Conservation (phyloP, 768 basidiomycete species). For the Suillus discolor region DNA sequence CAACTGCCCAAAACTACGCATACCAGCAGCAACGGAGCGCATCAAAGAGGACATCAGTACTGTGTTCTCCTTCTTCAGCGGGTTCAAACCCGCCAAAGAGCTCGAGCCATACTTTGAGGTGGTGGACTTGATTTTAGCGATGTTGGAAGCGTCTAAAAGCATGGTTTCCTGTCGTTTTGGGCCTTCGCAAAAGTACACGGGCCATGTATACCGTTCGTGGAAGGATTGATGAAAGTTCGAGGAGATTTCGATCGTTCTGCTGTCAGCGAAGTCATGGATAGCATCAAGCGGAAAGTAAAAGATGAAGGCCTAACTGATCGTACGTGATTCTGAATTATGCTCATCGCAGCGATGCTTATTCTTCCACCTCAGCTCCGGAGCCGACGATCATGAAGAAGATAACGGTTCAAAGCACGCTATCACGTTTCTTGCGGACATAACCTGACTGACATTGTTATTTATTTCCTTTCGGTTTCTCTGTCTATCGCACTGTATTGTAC, state of each 20-base stretch:
- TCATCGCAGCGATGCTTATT: not conserved
- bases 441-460: not conserved
- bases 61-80: slow-evolving; percentile 79
- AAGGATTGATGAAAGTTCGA: slow-evolving; percentile 85
- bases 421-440: slow-evolving; percentile 65
- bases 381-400: slow-evolving; percentile 94
- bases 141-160: slow-evolving; percentile 85
- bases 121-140: slow-evolving; percentile 76
- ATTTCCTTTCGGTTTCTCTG: not conserved
- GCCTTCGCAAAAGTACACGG: slow-evolving; percentile 92
- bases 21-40: slow-evolving; percentile 80
- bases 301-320: slow-evolving; percentile 85
- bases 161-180: slow-evolving; percentile 93
- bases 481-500: not conserved
- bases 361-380: slow-evolving; percentile 58
- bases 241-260: slow-evolving; percentile 90
- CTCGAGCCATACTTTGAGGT: slow-evolving; percentile 85
- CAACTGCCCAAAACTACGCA: slow-evolving; percentile 80
- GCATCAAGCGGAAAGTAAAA: slow-evolving; percentile 88
- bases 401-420: slow-evolving; percentile 71
- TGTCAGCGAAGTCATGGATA: slow-evolving; percentile 91
- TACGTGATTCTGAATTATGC: slow-evolving; percentile 41
- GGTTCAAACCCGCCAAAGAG: slow-evolving; percentile 76
- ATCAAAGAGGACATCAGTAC: slow-evolving; percentile 82
- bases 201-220: slow-evolving; percentile 89